Evolutionary conservation across 495 filamentous ascomycete species (phyloP).

Genomic region (Hypoxylon trugodes): DNA sequence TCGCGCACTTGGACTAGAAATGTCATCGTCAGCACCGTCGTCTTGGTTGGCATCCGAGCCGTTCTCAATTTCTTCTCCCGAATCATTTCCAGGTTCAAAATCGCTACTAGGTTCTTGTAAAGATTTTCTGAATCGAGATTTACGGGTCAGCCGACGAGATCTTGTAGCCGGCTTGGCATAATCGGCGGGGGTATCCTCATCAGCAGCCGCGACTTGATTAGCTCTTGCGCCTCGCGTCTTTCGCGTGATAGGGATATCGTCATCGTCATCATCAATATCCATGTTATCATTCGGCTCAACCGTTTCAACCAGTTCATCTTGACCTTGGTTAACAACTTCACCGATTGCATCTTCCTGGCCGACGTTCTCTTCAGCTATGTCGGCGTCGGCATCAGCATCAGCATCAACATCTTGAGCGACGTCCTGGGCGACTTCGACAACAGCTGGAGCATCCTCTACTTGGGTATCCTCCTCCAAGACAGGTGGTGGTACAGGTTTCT

Average conservation of each 20-base stretch:
- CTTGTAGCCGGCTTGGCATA: slow-evolving; percentile 41
- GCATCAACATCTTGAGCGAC: slow-evolving; percentile 51
- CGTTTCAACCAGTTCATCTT: slow-evolving; percentile 45
- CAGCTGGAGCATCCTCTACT: slow-evolving; percentile 46
- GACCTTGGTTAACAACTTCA: slow-evolving; percentile 51
- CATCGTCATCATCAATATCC: slow-evolving; percentile 72
- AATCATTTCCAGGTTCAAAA: slow-evolving; percentile 80
- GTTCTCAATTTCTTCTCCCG: slow-evolving; percentile 59
- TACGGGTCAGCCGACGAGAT: slow-evolving; percentile 57
- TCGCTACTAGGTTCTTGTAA: slow-evolving; percentile 79
- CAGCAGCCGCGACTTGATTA: slow-evolving; percentile 28
- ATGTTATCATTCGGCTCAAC: slow-evolving; percentile 60
- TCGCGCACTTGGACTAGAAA: slow-evolving; percentile 51
- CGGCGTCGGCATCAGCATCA: too few relatives aligned
- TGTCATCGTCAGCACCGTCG: slow-evolving; percentile 50
- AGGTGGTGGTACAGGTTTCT: slow-evolving; percentile 61
- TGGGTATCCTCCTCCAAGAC: slow-evolving; percentile 68
- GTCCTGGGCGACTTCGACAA: slow-evolving; percentile 25
- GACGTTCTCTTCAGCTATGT: slow-evolving; percentile 44
- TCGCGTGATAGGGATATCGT: slow-evolving; percentile 67
- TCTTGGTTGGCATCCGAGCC: slow-evolving; percentile 50
- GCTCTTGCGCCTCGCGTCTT: slow-evolving; percentile 59
- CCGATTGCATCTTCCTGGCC: slow-evolving; percentile 43
- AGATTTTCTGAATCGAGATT: slow-evolving; percentile 62
- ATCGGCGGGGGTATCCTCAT: slow-evolving; percentile 50